Conservation (phyloP, 2,329 filamentous ascomycete species). For the Helotiales sp. region DNA sequence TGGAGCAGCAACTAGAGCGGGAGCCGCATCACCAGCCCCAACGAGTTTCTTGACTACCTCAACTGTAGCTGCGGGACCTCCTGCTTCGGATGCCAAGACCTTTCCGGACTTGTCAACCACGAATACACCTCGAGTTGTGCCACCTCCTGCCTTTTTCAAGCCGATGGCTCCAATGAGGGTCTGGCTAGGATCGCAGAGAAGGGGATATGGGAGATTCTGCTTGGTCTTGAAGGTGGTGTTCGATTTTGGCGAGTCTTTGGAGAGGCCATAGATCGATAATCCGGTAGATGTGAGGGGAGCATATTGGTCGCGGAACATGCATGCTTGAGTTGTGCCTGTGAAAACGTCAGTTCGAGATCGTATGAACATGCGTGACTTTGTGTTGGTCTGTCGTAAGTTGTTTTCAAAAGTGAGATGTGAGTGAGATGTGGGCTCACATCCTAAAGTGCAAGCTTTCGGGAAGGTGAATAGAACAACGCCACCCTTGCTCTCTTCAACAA, state of each 20-base stretch:
- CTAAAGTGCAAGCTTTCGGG: slow-evolving; percentile 91
- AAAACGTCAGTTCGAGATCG: slow-evolving; percentile 3
- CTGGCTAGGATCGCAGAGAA: slow-evolving; percentile 80
- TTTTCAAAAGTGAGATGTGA: not conserved
- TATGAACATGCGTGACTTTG: not conserved
- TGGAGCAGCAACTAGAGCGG: slow-evolving; percentile 24
- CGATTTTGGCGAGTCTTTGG: slow-evolving; percentile 83
- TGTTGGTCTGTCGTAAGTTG: not conserved
- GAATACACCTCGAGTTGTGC: slow-evolving; percentile 86
- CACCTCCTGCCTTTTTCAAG: slow-evolving; percentile 82
- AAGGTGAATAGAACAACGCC: slow-evolving; percentile 96
- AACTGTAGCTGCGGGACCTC: slow-evolving; percentile 78
- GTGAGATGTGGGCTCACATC: too few relatives aligned
- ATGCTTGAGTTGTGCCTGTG: slow-evolving; percentile 90
- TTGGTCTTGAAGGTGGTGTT: slow-evolving; percentile 94
- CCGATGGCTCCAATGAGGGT: slow-evolving; percentile 84
- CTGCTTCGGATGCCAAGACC: slow-evolving; percentile 74
- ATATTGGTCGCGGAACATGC: slow-evolving; percentile 89
- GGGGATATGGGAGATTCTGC: slow-evolving; percentile 84
- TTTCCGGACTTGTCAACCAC: slow-evolving; percentile 83
- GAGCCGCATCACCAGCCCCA: slow-evolving; percentile 44
- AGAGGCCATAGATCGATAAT: slow-evolving; percentile 87
- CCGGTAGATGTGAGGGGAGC: slow-evolving; percentile 76
- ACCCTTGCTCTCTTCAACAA: slow-evolving; percentile 81
- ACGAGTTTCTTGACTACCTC: slow-evolving; percentile 77